phyloP scores from a whole-genome alignment of 495 filamentous ascomycete genomes.

The Geoglossum glabrum region DNA sequence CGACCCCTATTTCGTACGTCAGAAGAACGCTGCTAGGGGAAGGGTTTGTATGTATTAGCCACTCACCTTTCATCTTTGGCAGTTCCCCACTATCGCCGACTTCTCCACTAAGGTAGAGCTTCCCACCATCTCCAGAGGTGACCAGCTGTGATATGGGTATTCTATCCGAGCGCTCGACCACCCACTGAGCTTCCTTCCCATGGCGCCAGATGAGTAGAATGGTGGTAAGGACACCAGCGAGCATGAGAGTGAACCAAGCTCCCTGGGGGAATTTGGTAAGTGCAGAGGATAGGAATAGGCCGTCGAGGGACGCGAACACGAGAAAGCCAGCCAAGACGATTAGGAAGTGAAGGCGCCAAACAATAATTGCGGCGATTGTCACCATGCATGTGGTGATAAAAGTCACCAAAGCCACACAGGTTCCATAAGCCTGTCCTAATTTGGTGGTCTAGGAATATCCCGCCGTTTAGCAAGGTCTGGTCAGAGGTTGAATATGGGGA shows the following conservation, averaged over 20 bases:
- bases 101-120: not conserved
- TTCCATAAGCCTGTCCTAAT: slow-evolving; percentile 32
- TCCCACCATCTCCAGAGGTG: slow-evolving; percentile 7
- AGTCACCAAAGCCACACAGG: slow-evolving; percentile 56
- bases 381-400: slow-evolving; percentile 57
- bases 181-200: slow-evolving; percentile 57
- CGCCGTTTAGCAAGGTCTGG: not conserved
- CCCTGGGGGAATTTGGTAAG: slow-evolving; percentile 50
- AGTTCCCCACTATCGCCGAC: slow-evolving; percentile 4
- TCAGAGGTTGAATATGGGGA: not conserved
- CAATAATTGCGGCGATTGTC: slow-evolving; percentile 41
- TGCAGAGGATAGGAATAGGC: slow-evolving; percentile 43
- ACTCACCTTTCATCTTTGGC: slow-evolving; percentile 9
- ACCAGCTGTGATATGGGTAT: slow-evolving; percentile 21
- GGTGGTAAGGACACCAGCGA: slow-evolving; percentile 34
- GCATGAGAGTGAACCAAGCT: slow-evolving; percentile 52
- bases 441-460: slow-evolving; percentile 22
- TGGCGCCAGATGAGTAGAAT: slow-evolving; percentile 54
- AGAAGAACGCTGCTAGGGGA: not conserved
- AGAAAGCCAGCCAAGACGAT: slow-evolving; percentile 41
- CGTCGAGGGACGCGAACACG: slow-evolving; percentile 38
- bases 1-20: slow-evolving; percentile 8
- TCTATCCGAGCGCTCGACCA: slow-evolving; percentile 38
- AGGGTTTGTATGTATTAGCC: not conserved
- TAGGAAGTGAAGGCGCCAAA: slow-evolving; percentile 38